These are phyloP conservation scores for Colletotrichum sp. DNA, from an alignment of 2,329 filamentous ascomycete genomes.

Conservation along the genomic window DNA sequence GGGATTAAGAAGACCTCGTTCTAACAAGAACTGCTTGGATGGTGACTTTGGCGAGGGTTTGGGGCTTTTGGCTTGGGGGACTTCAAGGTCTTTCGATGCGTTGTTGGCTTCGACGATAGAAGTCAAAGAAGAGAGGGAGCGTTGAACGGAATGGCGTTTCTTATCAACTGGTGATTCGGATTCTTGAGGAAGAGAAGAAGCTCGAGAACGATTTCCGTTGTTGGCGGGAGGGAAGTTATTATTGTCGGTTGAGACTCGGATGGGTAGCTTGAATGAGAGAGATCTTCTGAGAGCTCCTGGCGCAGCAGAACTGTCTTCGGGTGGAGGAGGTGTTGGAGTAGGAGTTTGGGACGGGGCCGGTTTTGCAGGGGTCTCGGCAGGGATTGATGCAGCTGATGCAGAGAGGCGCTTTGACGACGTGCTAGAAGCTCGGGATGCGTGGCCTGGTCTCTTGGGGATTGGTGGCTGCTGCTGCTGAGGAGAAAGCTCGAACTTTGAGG, in stretches of 20 bases:
- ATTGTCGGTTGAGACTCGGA: conserved; percentile 9
- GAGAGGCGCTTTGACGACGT: conserved; percentile 14
- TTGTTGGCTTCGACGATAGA: conserved; percentile 1
- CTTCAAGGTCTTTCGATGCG: background rate
- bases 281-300: conserved; percentile 15
- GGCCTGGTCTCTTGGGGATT: background rate
- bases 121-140: conserved; percentile 2
- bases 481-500: background rate
- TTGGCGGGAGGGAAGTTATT: background rate
- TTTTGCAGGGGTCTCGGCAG: background rate
- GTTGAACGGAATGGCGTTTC: background rate
- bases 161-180: background rate
- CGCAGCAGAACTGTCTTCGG: conserved; percentile 1
- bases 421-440: conserved; percentile 1
- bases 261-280: conserved; percentile 16
- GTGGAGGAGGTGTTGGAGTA: background rate
- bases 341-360: background rate
- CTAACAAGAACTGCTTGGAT: conserved; percentile 11
- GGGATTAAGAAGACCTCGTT: conserved; percentile 11
- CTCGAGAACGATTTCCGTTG: background rate
- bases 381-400: background rate
- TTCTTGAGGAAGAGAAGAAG: conserved; percentile 7
- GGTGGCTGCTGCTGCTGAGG: background rate
- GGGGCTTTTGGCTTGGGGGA: background rate
- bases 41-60: background rate